Percentiles rank a stretch among this genome's conserved stretches.
phyloP scores from a whole-genome alignment of 2,329 filamentous ascomycete genomes.

The Pseudogymnoascus sp. region DNA sequence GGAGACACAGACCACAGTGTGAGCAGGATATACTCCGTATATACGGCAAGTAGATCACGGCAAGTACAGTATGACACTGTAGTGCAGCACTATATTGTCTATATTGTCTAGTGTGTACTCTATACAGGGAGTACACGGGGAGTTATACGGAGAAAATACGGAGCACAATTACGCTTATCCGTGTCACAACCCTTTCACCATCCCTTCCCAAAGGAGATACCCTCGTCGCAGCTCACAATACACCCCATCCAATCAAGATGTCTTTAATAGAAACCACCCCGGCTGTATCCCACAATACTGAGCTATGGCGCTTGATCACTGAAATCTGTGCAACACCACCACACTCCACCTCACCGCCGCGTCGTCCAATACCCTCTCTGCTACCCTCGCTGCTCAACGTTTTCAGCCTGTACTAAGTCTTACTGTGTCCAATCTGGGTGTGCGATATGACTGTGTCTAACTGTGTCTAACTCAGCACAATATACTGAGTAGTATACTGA shows the following conservation, averaged over 20 bases:
- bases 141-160: background rate
- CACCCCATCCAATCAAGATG: background rate
- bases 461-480: background rate
- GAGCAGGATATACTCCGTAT: background rate
- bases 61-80: background rate
- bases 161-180: background rate
- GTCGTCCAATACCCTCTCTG: background rate
- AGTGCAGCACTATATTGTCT: too few species aligned
- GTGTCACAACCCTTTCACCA: background rate
- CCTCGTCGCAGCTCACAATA: background rate
- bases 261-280: background rate
- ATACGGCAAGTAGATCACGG: background rate
- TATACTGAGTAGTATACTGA: background rate
- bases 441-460: background rate
- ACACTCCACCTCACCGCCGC: background rate
- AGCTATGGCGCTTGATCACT: background rate
- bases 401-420: background rate
- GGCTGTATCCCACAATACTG: background rate
- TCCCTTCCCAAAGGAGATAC: background rate
- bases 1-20: background rate
- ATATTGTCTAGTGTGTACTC: too few species aligned
- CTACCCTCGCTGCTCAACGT: background rate
- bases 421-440: background rate
- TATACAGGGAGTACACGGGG: background rate
- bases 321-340: constrained; percentile 1